A percentile compares a stretch with the other conserved stretches of the same genome.
phyloP scores from a whole-genome alignment of 495 filamentous ascomycete genomes.

The Coniosporium apollinis region DNA sequence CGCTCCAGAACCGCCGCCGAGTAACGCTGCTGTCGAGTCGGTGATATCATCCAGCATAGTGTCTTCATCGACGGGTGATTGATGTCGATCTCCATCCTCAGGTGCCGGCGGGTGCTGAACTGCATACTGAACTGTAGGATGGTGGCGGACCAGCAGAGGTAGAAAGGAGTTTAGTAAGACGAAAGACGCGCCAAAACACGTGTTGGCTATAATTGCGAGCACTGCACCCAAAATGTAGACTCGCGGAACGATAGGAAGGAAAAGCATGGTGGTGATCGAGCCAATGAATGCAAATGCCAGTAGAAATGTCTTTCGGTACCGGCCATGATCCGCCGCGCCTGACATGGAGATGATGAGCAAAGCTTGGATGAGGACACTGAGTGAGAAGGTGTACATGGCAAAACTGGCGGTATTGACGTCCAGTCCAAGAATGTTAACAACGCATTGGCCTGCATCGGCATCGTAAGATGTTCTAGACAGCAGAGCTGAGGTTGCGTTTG shows the following conservation, averaged over 20 bases:
- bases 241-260: constrained; percentile 55
- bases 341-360: constrained; percentile 88
- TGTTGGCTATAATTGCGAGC: constrained; percentile 78
- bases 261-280: constrained; percentile 70
- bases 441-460: constrained; percentile 46
- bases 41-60: constrained; percentile 9
- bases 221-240: constrained; percentile 67
- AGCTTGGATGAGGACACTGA: constrained; percentile 78
- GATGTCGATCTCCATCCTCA: constrained; percentile 17
- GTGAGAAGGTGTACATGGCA: constrained; percentile 93
- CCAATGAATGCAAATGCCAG: constrained; percentile 71
- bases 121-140: constrained; percentile 28
- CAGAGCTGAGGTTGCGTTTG: constrained; percentile 1
- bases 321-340: constrained; percentile 88
- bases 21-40: constrained; percentile 18
- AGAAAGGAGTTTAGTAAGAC: constrained; percentile 31
- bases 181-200: constrained; percentile 37
- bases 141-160: constrained; percentile 27
- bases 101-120: constrained; percentile 67
- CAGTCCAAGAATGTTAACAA: constrained; percentile 63
- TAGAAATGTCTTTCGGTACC: constrained; percentile 75
- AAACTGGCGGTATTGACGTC: constrained; percentile 95
- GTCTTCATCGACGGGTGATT: background rate
- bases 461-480: constrained; percentile 2
- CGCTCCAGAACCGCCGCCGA: constrained; percentile 8